Percentiles rank a stretch among this genome's conserved stretches.
Evolutionary conservation across 441 rosid genomes (phyloP).

Genomic region (Melastoma candidum): DNA sequence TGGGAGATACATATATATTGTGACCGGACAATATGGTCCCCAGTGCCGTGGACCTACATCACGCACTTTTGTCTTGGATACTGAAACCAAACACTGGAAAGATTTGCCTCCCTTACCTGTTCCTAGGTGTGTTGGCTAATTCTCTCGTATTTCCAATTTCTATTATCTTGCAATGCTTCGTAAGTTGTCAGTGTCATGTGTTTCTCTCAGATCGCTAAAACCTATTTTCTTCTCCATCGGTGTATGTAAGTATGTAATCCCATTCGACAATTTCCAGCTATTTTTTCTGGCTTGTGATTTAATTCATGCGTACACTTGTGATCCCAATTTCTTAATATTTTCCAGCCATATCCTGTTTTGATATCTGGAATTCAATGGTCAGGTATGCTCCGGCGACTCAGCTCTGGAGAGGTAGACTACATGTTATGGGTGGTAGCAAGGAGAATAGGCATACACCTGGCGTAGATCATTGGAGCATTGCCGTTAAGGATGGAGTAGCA

Average conservation of each 20-base stretch:
- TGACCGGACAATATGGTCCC: slow-evolving; percentile 90
- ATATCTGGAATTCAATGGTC: slow-evolving; percentile 12
- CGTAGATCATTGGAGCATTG: slow-evolving; percentile 87
- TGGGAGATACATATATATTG: slow-evolving; percentile 77
- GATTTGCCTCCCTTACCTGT: slow-evolving; percentile 61
- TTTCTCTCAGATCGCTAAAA: too few relatives aligned
- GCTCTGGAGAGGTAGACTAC: slow-evolving; percentile 96
- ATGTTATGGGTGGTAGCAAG: slow-evolving; percentile 98
- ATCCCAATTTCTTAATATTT: too few relatives aligned
- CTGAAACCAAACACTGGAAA: slow-evolving; percentile 66
- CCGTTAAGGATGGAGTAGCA: slow-evolving; percentile 75
- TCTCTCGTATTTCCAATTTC: background rate
- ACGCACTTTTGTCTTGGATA: slow-evolving; percentile 69
- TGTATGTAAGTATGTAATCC: too few relatives aligned
- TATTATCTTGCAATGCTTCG: background rate
- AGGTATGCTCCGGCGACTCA: slow-evolving; percentile 96
- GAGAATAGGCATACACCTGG: slow-evolving; percentile 83
- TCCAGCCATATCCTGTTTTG: background rate
- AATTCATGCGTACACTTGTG: too few relatives aligned
- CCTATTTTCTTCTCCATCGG: too few relatives aligned
- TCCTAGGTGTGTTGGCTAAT: slow-evolving; percentile 50
- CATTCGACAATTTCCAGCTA: too few relatives aligned
- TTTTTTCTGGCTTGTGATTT: too few relatives aligned
- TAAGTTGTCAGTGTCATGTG: too few relatives aligned
- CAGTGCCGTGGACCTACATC: slow-evolving; percentile 92